Conservation (phyloP, 495 filamentous ascomycete genomes). For the Podospora appendiculata region DNA sequence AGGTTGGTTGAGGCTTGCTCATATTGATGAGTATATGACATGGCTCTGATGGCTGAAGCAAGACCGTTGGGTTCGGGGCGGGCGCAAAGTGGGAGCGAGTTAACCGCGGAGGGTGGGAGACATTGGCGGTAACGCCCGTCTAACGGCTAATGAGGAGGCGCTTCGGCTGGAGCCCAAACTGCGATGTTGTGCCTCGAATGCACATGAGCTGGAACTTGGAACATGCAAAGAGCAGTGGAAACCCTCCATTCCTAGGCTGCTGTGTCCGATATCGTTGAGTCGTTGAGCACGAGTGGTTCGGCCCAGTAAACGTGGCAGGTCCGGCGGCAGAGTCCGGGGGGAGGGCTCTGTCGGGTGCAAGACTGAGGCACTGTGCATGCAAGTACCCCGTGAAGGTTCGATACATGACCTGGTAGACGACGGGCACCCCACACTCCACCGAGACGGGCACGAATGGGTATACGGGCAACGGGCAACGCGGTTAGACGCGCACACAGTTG, state of each 20-base stretch:
- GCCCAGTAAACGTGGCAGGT: constrained; percentile 2
- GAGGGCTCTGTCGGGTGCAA: not conserved
- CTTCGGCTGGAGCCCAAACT: constrained; percentile 9
- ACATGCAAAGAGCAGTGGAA: not conserved
- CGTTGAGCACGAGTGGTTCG: not conserved
- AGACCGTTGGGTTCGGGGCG: constrained; percentile 20
- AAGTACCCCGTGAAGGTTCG: not conserved
- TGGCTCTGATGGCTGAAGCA: constrained; percentile 11
- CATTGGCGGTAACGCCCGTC: constrained; percentile 11
- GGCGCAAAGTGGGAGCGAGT: constrained; percentile 9
- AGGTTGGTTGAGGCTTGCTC: constrained; percentile 4
- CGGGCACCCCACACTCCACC: too few species aligned
- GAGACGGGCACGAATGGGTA: too few species aligned
- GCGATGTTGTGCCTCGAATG: constrained; percentile 2
- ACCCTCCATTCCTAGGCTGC: not conserved
- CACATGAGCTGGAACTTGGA: not conserved
- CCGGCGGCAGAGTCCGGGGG: constrained; percentile 3
- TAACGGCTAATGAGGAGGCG: constrained; percentile 16
- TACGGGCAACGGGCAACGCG: too few species aligned
- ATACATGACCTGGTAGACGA: too few species aligned
- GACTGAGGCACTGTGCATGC: constrained; percentile 7
- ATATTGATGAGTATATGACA: not conserved
- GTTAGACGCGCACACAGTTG: too few species aligned
- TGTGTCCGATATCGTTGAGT: constrained; percentile 13
- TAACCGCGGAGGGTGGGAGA: constrained; percentile 20